Percentiles rank a stretch among this genome's conserved stretches.
These are phyloP conservation scores for Kluyveromyces marxianus DNA, from an alignment of 1,139 yeast genomes.

Conservation along the genomic window DNA sequence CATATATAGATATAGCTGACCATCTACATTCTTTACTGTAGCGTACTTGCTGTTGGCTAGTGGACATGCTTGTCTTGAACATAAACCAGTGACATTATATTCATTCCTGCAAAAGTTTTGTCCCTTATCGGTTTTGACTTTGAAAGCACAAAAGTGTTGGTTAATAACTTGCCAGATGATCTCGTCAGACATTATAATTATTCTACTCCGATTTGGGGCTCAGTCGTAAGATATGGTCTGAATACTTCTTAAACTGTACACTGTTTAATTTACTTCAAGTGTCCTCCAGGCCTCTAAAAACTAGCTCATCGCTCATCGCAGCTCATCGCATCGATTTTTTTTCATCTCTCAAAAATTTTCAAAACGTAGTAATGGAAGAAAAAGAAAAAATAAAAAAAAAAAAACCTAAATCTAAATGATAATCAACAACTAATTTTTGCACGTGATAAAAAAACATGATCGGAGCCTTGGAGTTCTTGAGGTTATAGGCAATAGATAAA, in stretches of 20 bases:
- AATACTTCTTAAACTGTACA: not conserved
- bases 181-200: conserved; percentile 37
- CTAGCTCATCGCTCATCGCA: conserved; percentile 5
- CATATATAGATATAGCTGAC: conserved; percentile 84
- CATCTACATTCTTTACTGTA: conserved; percentile 83
- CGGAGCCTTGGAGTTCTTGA: no score
- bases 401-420: no score
- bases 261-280: not conserved
- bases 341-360: conserved; percentile 10
- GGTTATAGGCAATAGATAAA: no score
- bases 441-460: no score
- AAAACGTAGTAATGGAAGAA: conserved; percentile 3
- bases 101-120: conserved; percentile 85
- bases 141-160: conserved; percentile 84
- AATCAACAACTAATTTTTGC: not conserved
- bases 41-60: conserved; percentile 94
- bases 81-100: conserved; percentile 83
- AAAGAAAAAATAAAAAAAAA: not conserved
- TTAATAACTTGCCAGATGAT: conserved; percentile 88
- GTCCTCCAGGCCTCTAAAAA: no score
- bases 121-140: conserved; percentile 68
- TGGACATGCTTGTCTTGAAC: conserved; percentile 91
- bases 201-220: no score
- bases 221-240: not conserved
- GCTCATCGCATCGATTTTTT: conserved; percentile 16